Conservation (phyloP, 2,329 filamentous ascomycete species). For the Aschersonia sp. region DNA sequence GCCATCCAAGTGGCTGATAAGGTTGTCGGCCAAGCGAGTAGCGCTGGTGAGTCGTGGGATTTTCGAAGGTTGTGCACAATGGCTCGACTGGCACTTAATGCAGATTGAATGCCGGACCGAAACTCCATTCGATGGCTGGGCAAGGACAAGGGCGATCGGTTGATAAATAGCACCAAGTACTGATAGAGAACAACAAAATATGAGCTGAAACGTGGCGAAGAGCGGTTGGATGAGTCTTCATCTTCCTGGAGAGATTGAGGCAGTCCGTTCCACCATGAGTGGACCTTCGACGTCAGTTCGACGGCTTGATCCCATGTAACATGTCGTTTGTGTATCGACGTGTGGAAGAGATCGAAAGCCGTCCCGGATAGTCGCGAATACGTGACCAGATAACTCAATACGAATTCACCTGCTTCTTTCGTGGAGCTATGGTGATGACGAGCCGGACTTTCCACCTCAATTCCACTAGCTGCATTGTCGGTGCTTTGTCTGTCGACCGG, state of each 20-base stretch:
- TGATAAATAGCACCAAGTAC: constrained; percentile 16
- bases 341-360: constrained; percentile 10
- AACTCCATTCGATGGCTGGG: constrained; percentile 13
- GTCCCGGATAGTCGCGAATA: constrained; percentile 9
- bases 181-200: constrained; percentile 18
- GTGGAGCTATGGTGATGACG: constrained; percentile 2
- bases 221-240: background rate
- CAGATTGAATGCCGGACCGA: constrained; percentile 14
- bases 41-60: constrained; percentile 4
- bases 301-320: constrained; percentile 8
- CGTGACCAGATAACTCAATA: constrained; percentile 8
- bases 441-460: constrained; percentile 2
- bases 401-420: constrained; percentile 5
- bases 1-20: constrained; percentile 22
- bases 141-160: constrained; percentile 19
- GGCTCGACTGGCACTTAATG: constrained; percentile 12
- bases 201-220: constrained; percentile 1
- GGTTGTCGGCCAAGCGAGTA: constrained; percentile 19
- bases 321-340: constrained; percentile 10
- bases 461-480: background rate
- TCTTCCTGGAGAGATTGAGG: constrained; percentile 7
- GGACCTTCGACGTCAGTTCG: constrained; percentile 8
- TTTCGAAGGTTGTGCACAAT: constrained; percentile 12
- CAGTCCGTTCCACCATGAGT: constrained; percentile 13
- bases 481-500: background rate